A percentile compares a stretch with the other conserved stretches of the same genome.
Conservation (phyloP, 768 basidiomycete genomes). For the Leccinum subtestaceum region DNA sequence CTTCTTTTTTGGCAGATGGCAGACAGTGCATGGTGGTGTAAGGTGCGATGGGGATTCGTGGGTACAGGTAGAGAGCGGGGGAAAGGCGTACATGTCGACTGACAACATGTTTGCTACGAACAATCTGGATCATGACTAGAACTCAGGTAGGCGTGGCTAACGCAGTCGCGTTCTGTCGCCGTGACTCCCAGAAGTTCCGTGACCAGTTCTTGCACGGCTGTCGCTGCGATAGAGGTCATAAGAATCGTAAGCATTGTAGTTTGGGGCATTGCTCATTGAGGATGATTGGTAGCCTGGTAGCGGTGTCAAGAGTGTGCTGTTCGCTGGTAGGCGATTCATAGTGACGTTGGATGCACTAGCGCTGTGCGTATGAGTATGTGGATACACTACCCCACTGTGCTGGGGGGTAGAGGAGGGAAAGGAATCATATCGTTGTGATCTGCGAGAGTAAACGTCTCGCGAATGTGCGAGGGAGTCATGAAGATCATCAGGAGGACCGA, state of each 20-base stretch:
- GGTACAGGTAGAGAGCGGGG: not conserved
- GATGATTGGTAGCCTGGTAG: constrained; percentile 54
- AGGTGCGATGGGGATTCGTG: constrained; percentile 3
- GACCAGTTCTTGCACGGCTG: constrained; percentile 41
- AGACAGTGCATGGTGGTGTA: constrained; percentile 2
- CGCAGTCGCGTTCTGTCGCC: constrained; percentile 24
- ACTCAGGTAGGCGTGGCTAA: constrained; percentile 12
- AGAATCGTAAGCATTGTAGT: constrained; percentile 19
- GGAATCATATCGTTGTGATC: constrained; percentile 27
- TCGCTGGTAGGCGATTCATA: constrained; percentile 50
- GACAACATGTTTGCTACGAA: constrained; percentile 3
- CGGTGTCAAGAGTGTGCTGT: constrained; percentile 72
- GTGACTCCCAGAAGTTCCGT: constrained; percentile 29
- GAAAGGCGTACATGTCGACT: not conserved
- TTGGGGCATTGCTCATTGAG: constrained; percentile 26
- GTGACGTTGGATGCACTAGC: constrained; percentile 16
- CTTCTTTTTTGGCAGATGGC: constrained; percentile 4
- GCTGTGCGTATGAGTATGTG: constrained; percentile 28
- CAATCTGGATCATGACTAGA: constrained; percentile 11
- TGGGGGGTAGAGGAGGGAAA: constrained; percentile 21
- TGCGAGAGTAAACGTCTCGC: constrained; percentile 20
- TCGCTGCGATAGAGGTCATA: constrained; percentile 41
- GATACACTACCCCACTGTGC: constrained; percentile 14
- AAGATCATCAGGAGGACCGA: constrained; percentile 17
- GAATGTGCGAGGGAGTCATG: constrained; percentile 19